Conservation (phyloP, 1,139 yeast genomes). For the Trichomonascaceae sp. region DNA sequence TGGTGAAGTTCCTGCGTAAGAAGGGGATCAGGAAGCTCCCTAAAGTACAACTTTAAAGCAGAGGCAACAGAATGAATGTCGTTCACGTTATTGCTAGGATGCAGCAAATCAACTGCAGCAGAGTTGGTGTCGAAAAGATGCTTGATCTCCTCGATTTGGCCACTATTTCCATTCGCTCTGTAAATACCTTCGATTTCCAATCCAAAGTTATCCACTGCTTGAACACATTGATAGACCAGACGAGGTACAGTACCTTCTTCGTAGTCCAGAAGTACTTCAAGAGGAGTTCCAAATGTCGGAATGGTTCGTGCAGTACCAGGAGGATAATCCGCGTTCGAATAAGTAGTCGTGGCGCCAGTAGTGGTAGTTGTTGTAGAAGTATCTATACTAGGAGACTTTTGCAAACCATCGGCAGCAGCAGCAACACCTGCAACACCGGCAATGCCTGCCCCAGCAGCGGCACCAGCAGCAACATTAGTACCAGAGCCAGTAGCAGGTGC, state of each 20-base stretch:
- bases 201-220: slow-evolving; percentile 79
- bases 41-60: slow-evolving; percentile 64
- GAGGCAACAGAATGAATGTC: slow-evolving; percentile 59
- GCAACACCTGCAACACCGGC: neutral
- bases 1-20: slow-evolving; percentile 63
- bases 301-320: slow-evolving; percentile 23
- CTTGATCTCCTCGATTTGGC: slow-evolving; percentile 65
- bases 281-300: slow-evolving; percentile 70
- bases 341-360: neutral
- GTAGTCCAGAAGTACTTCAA: slow-evolving; percentile 65
- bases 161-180: slow-evolving; percentile 73
- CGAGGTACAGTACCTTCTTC: slow-evolving; percentile 92
- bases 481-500: slow-evolving; percentile 5
- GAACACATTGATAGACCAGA: slow-evolving; percentile 84
- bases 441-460: neutral
- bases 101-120: slow-evolving; percentile 53
- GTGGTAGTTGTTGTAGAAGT: neutral
- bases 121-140: slow-evolving; percentile 76
- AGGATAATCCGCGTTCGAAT: slow-evolving; percentile 13
- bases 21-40: slow-evolving; percentile 78
- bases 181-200: slow-evolving; percentile 83
- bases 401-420: neutral
- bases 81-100: slow-evolving; percentile 41
- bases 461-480: neutral
- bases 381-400: neutral